Percentiles rank a stretch among this genome's conserved stretches.
These are phyloP conservation scores for Zoysia matrella DNA, from an alignment of 202 grass and related monocot species.

Conservation along the genomic window DNA sequence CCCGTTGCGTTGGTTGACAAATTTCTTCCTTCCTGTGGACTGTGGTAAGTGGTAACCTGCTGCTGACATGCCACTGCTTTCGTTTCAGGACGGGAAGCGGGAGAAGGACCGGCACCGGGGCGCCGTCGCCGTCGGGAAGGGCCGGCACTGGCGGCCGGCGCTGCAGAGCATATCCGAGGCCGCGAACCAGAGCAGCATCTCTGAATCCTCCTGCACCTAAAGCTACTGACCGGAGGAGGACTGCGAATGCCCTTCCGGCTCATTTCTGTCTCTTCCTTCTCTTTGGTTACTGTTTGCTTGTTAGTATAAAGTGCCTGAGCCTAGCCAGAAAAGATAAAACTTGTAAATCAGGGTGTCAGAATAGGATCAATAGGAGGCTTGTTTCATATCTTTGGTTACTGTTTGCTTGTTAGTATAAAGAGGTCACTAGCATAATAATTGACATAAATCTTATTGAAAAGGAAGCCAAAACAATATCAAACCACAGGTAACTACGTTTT, in stretches of 20 bases:
- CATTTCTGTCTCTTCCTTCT: neutral
- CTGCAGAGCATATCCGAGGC: slow-evolving; percentile 92
- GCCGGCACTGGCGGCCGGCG: slow-evolving; percentile 87
- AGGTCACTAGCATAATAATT: neutral
- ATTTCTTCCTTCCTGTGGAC: neutral
- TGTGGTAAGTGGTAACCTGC: neutral
- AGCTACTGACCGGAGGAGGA: slow-evolving; percentile 14
- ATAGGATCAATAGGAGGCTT: slow-evolving; percentile 31
- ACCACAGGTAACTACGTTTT: neutral
- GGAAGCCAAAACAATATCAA: neutral
- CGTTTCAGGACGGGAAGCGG: slow-evolving; percentile 57
- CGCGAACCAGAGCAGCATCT: slow-evolving; percentile 54
- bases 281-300: slow-evolving; percentile 12
- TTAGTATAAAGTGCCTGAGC: slow-evolving; percentile 56
- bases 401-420: too few species aligned
- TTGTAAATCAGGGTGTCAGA: slow-evolving; percentile 58
- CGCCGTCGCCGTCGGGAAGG: slow-evolving; percentile 41
- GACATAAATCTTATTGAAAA: slow-evolving; percentile 4
- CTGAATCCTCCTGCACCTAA: slow-evolving; percentile 48
- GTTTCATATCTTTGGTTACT: slow-evolving; percentile 21
- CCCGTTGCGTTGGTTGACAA: slow-evolving; percentile 32
- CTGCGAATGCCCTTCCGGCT: neutral
- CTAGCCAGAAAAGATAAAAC: slow-evolving; percentile 37
- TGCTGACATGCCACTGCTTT: neutral
- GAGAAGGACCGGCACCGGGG: slow-evolving; percentile 66